These are phyloP conservation scores for Rhododendron henanense DNA, from an alignment of 148 eudicot species.

Conservation along the genomic window DNA sequence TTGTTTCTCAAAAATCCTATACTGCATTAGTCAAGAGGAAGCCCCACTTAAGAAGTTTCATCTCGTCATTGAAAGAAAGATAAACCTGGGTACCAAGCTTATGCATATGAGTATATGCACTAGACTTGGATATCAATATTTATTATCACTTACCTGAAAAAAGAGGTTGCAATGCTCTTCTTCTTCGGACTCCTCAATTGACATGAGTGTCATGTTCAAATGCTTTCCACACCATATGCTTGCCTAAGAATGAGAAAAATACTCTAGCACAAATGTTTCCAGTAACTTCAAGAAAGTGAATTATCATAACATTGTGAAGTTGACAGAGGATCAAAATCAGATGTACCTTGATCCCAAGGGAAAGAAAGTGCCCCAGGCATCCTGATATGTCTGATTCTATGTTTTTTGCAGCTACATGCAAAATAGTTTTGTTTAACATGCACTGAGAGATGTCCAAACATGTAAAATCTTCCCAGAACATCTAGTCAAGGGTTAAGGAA, in stretches of 20 bases:
- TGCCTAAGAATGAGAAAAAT: constrained; percentile 45
- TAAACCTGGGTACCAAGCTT: not conserved
- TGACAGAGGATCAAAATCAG: constrained; percentile 4
- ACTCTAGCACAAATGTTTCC: constrained; percentile 1
- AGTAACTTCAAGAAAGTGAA: not conserved
- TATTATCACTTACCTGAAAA: constrained; percentile 47
- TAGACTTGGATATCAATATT: not conserved
- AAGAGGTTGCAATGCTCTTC: constrained; percentile 69
- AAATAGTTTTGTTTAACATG: constrained; percentile 78
- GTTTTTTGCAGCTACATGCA: constrained; percentile 59
- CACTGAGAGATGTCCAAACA: constrained; percentile 92
- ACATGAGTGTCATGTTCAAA: constrained; percentile 82
- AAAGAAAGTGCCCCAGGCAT: constrained; percentile 49
- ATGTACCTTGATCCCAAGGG: constrained; percentile 67
- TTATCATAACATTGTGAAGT: not conserved
- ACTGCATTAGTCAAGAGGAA: not conserved
- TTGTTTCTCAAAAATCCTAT: not conserved
- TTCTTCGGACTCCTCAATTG: constrained; percentile 73
- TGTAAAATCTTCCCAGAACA: constrained; percentile 92
- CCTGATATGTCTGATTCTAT: constrained; percentile 49
- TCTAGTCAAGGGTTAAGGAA: constrained; percentile 60
- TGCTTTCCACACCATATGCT: constrained; percentile 84
- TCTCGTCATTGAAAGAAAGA: not conserved
- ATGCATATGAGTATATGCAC: not conserved
- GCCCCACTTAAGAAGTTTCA: not conserved